These are phyloP conservation scores for Cladophialophora bantiana DNA, from an alignment of 2,329 filamentous ascomycete genomes.

Conservation along the genomic window DNA sequence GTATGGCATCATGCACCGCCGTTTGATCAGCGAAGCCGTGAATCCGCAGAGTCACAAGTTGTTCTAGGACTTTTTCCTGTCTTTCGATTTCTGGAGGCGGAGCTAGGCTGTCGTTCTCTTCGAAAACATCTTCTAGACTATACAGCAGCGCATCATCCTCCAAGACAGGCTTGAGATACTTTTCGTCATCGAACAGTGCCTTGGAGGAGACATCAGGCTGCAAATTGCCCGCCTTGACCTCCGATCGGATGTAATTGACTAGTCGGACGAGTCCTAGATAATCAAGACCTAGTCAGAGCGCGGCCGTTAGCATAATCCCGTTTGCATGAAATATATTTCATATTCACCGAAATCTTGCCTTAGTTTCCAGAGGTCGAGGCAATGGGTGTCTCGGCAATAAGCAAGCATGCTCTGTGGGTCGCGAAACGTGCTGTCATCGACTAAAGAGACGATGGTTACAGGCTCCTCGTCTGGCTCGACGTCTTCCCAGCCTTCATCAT, in stretches of 20 bases:
- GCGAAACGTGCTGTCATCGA: conserved; percentile 71
- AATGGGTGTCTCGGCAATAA: conserved; percentile 70
- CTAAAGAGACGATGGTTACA: conserved; percentile 70
- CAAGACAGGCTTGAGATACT: conserved; percentile 81
- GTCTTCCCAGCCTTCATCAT: conserved; percentile 64
- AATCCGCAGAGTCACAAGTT: conserved; percentile 64
- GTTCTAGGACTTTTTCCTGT: conserved; percentile 58
- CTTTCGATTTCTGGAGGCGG: conserved; percentile 61
- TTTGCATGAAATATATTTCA: conserved; percentile 1
- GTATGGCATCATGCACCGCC: conserved; percentile 70
- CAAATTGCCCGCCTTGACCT: conserved; percentile 55
- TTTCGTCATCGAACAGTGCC: conserved; percentile 74
- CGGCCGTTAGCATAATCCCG: conserved; percentile 25
- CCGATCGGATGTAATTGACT: conserved; percentile 69
- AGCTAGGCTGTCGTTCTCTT: conserved; percentile 46
- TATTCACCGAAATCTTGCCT: conserved; percentile 60
- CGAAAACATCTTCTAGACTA: conserved; percentile 77
- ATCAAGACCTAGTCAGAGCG: conserved; percentile 60
- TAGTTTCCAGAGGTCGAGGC: conserved; percentile 70
- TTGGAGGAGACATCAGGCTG: conserved; percentile 65
- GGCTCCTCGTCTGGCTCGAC: conserved; percentile 68
- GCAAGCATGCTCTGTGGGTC: conserved; percentile 70
- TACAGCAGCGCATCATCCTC: conserved; percentile 91
- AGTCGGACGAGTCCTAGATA: conserved; percentile 77
- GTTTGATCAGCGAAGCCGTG: conserved; percentile 72